Evolutionary conservation across 2,329 filamentous ascomycete genomes (phyloP), one percentile per base, ranked within the genome.

Genomic region (Trichophyton simii): DNA sequence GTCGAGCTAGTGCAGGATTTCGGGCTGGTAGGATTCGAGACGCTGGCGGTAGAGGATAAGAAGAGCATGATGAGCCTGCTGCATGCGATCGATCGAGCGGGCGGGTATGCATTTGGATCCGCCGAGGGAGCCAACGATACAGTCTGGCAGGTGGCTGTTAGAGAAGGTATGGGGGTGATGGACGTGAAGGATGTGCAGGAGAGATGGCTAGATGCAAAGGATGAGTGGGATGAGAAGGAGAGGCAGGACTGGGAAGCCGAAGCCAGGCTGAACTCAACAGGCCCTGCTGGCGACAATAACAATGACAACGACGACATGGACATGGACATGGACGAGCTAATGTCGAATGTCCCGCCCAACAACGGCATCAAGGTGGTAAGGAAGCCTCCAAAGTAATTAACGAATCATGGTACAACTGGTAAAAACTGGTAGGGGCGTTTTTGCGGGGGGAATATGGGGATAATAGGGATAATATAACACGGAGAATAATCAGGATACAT

Each of bases 91-190:
- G 94, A 99, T 72, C 83, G 94, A 48, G 92, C 94, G 0, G 87
- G 89, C 8, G 94, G 94, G 0, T 97, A 97, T 75, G 88, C 91
- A 0, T 96, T 99, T 76, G 91, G 91, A 0, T 83, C 87, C 3
- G 88, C 90, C 0, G 90, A 96, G 72, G 92, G 91, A 1, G 89
- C 91, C 54, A 96, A 97, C 68, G 92, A 99, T 72, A 91, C 87
- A 5, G 84, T 99, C n/a, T 99, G 94, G 94, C 89, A 95, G 70
- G 86, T 97, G 52, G 90, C 94, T 2, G 95, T 97, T 84, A 84
- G 91, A 61, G 82, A 86, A 64, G 81, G 82, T 1, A 77, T 81
- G 66, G 81, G 82, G 62, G 83, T 85, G 41, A 85, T 95, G 80
- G 91, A 95, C 68, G 85, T 91, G 8, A 80, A 87, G 63, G 92